Evolutionary conservation across 2,329 filamentous ascomycete species (phyloP).

Genomic region (Xylariaceae sp.): DNA sequence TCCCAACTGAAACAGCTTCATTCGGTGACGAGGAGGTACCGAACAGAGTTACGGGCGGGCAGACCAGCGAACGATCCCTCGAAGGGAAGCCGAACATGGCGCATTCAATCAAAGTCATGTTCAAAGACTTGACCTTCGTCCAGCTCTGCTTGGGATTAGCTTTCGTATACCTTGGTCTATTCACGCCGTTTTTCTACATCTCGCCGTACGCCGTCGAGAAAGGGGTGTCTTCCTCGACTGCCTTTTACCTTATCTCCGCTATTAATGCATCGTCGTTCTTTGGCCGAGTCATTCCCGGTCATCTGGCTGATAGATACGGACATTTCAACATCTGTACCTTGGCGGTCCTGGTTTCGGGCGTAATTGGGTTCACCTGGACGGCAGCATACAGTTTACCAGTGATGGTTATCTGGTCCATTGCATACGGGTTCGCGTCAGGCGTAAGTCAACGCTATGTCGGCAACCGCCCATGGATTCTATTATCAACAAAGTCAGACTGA

Average conservation of each 20-base stretch:
- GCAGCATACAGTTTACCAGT: slow-evolving; percentile 40
- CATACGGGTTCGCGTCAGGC: slow-evolving; percentile 45
- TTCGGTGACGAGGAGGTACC: background rate
- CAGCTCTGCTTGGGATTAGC: slow-evolving; percentile 34
- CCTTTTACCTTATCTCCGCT: slow-evolving; percentile 38
- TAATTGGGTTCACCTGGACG: slow-evolving; percentile 44
- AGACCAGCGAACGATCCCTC: background rate
- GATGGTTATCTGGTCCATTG: slow-evolving; percentile 41
- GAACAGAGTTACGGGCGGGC: slow-evolving; percentile 1
- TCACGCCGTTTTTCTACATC: slow-evolving; percentile 38
- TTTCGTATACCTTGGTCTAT: slow-evolving; percentile 38
- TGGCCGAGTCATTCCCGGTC: slow-evolving; percentile 35
- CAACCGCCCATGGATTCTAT: background rate
- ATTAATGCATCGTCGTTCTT: slow-evolving; percentile 38
- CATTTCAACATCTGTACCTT: slow-evolving; percentile 30
- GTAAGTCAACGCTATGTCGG: slow-evolving; percentile 27
- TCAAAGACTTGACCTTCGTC: slow-evolving; percentile 24
- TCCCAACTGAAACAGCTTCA: background rate
- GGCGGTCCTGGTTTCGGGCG: slow-evolving; percentile 31
- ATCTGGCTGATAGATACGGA: slow-evolving; percentile 33
- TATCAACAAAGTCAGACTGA: background rate
- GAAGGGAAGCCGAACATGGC: slow-evolving; percentile 2
- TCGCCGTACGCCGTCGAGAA: slow-evolving; percentile 25
- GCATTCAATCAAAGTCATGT: slow-evolving; percentile 12
- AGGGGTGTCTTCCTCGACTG: slow-evolving; percentile 30